Base-by-base conservation (phyloP, 257 asterid species). In the Scutellaria minor region DNA sequence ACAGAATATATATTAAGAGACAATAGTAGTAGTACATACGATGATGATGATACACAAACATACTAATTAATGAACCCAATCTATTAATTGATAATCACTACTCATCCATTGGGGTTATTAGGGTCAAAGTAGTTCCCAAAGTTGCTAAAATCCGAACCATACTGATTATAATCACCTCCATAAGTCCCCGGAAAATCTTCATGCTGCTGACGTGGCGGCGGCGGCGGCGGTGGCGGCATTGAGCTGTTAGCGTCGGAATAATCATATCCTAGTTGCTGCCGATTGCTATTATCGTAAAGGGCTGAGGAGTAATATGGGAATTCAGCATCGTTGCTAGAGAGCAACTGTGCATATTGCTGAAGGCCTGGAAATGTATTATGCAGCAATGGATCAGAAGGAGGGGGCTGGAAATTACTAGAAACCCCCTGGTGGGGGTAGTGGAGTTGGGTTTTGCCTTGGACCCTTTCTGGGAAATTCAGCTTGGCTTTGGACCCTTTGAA, bases 401-500 rank as follows among this genome's bases (percentile, higher is more conserved):
- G 61, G 6, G 52, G 18, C 12, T 24, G 48, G 54, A 11, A 62
- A 40, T 54, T 54, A 59, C 65, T 54, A 1, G 66, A 64, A 42
- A 24, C n/a, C 10, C 35, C 71, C 64, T 63, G 76, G 52, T 20
- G 27, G 39, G 37, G 14, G 4, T 63, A 68, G 48, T 66, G 78
- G 9, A 79, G 62, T 10, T 77, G 51, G 41, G 85, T 68, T 39
- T 74, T 70, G 47, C 85, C 91, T 54, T 86, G 93, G 18, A 86
- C 87, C 2, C 97, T 71, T 45, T 86, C 87, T 1, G 97, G 97
- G 82, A 90, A 90, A 57, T 90, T 91, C 78, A 91, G 97, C 68
- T 91, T 91, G 55, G 97, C 97, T 62, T 91, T 91, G 74, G 90
- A 48, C 68, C 97, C 97, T 77, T 91, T 91, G 97, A 91, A 91